Evolutionary conservation across 495 filamentous ascomycete genomes (phyloP).

Genomic region (Cercophora newfieldiana): DNA sequence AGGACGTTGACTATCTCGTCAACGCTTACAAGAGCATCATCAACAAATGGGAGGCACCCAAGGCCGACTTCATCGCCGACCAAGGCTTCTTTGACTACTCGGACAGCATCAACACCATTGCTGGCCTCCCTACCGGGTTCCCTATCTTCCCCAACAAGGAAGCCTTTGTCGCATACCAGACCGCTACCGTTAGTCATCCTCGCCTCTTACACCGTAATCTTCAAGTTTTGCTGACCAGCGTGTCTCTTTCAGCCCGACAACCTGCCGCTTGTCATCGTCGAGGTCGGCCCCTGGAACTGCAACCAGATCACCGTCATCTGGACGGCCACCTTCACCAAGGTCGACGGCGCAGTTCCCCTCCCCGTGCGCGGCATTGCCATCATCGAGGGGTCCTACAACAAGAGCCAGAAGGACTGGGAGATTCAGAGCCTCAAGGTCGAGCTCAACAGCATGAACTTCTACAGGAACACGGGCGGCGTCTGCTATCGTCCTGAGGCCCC

Average conservation of each 20-base stretch:
- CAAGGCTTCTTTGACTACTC: conserved; percentile 26
- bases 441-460: conserved; percentile 34
- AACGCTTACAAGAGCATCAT: conserved; percentile 31
- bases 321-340: conserved; percentile 27
- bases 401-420: conserved; percentile 22
- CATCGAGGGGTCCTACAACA: conserved; percentile 17
- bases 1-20: conserved; percentile 24
- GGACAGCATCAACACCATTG: conserved; percentile 37
- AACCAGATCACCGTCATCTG: conserved; percentile 31
- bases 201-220: not conserved
- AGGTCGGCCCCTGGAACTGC: conserved; percentile 25
- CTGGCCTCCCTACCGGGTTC: conserved; percentile 25
- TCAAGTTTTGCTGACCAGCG: not conserved
- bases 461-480: conserved; percentile 27
- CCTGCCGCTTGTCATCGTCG: conserved; percentile 17
- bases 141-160: conserved; percentile 33
- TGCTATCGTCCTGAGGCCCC: too few species aligned
- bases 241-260: conserved; percentile 28
- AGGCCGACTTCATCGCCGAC: conserved; percentile 30
- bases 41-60: conserved; percentile 24
- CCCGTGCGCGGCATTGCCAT: conserved; percentile 32
- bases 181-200: conserved; percentile 11
- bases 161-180: conserved; percentile 28
- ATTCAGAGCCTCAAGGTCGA: conserved; percentile 33
- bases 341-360: conserved; percentile 8